Evolutionary conservation across 2,329 filamentous ascomycete genomes (phyloP), one percentile per base, ranked within the genome.

Genomic region (Gyromitra esculenta): DNA sequence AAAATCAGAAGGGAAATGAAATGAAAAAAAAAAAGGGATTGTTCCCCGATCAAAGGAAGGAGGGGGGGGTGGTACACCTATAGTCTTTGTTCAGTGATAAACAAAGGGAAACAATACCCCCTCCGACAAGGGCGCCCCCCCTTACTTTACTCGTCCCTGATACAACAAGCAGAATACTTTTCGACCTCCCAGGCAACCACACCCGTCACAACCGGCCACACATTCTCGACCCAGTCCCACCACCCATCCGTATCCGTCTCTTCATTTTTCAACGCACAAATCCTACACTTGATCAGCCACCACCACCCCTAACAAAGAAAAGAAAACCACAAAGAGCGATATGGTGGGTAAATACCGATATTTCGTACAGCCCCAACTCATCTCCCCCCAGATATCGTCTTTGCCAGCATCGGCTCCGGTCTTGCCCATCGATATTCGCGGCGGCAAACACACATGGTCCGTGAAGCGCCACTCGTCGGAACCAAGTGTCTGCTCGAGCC

Each of bases 391-490:
- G 6, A 70, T 18, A 21, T 65, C 66, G 13, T n/a, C 25, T 43
- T 35, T 54, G 25, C 18, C 25, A 31, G 25, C 56, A 21, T 25
- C 52, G 8, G 45, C 4, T 13, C 21, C 56, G 18, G 52, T 37
- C 5, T 60, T 50, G 2, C 50, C 59, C 5, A 79, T 63, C 5
- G 35, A 18, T 4, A 78, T 18, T 9, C 72, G 60, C 6, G 77
- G 77, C 8, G 77, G 77, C 8, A 79, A 52, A 60, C 77, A 79
- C 3, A 77, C 75, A 18, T 78, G 63, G 31, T 79, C 76, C 1
- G 76, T 78, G 59, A 66, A 76, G 18, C 77, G 66, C 77, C 77
- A 78, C 35, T 68, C 25, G 1, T 59, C 4, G 7, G 18, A 37
- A 3, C 25, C 1, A 11, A 15, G 2, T 4, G 39, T 11, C 31